A percentile compares a stretch with the other conserved stretches of the same genome.
Conservation (phyloP, 2,329 filamentous ascomycete genomes). For the Pezicula rhizophila region DNA sequence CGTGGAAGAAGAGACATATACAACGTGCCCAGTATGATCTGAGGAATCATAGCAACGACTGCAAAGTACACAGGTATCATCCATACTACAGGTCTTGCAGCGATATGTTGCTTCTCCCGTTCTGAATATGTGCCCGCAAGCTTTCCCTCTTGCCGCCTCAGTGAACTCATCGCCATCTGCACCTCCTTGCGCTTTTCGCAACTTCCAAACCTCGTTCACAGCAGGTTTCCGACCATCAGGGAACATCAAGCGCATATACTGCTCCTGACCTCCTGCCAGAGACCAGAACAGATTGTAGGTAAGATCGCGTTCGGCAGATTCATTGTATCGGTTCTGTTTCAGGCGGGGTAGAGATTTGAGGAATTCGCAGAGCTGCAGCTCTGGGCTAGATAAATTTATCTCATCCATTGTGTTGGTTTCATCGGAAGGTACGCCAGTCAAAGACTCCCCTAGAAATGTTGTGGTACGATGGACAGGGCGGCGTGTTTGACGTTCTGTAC, state of each 20-base stretch:
- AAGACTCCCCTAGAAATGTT: background rate
- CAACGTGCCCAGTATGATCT: constrained; percentile 88
- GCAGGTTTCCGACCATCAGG: constrained; percentile 60
- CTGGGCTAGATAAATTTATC: constrained; percentile 53
- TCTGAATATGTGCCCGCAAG: constrained; percentile 97
- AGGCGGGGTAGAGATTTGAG: constrained; percentile 71
- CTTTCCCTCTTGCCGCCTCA: constrained; percentile 81
- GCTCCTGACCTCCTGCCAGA: constrained; percentile 67
- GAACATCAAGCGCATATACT: constrained; percentile 77
- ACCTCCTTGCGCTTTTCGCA: constrained; percentile 85
- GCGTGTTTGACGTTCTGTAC: background rate
- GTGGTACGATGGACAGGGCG: background rate
- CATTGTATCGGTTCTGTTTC: constrained; percentile 70
- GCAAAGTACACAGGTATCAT: constrained; percentile 94
- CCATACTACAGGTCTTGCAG: constrained; percentile 88
- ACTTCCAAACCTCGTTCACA: constrained; percentile 59
- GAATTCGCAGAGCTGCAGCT: constrained; percentile 78
- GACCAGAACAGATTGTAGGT: constrained; percentile 80
- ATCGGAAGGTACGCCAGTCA: background rate
- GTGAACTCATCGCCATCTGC: constrained; percentile 93
- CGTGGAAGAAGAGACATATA: constrained; percentile 78
- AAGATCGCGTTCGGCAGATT: constrained; percentile 65
- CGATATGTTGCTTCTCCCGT: constrained; percentile 87
- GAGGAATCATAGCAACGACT: constrained; percentile 92
- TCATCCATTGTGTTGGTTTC: constrained; percentile 19